Percentiles rank a stretch among this genome's conserved stretches.
These are phyloP conservation scores for Artemisia argyi DNA, from an alignment of 129 eudicot species.

Conservation along the genomic window DNA sequence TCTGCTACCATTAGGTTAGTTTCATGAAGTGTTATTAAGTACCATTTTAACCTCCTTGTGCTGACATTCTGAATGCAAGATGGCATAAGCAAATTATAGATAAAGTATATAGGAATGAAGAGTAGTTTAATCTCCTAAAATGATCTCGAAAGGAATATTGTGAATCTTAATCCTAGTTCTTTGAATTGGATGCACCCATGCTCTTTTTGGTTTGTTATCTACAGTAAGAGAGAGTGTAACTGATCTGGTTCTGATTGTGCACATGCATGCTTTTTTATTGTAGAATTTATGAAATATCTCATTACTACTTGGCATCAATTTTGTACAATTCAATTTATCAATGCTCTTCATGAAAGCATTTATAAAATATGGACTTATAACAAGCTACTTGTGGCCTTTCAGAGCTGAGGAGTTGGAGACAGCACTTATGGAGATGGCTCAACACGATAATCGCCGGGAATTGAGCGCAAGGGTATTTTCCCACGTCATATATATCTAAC, in stretches of 20 bases:
- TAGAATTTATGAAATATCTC: constrained; percentile 3
- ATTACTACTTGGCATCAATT: constrained; percentile 5
- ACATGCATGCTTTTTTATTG: neutral
- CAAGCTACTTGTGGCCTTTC: constrained; percentile 23
- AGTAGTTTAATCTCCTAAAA: constrained; percentile 11
- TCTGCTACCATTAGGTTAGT: constrained; percentile 81
- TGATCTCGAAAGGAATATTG: constrained; percentile 13
- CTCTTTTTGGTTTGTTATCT: neutral
- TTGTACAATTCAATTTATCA: constrained; percentile 10
- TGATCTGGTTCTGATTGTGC: neutral
- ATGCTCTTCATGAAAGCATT: constrained; percentile 7
- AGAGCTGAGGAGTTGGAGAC: constrained; percentile 97
- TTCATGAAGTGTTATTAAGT: constrained; percentile 11
- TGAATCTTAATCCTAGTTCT: neutral
- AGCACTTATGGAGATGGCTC: constrained; percentile 86
- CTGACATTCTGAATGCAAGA: neutral
- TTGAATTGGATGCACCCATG: neutral
- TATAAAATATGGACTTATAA: constrained; percentile 3
- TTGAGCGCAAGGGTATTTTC: constrained; percentile 75
- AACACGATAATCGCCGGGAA: constrained; percentile 81
- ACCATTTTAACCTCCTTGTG: constrained; percentile 11
- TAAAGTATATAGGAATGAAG: constrained; percentile 7
- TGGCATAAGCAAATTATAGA: constrained; percentile 9
- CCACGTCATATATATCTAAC: neutral
- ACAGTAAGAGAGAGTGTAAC: neutral